Evolutionary conservation across 2,329 filamentous ascomycete genomes (phyloP), one percentile per base, ranked within the genome.

Genomic region (Cercospora sp.): DNA sequence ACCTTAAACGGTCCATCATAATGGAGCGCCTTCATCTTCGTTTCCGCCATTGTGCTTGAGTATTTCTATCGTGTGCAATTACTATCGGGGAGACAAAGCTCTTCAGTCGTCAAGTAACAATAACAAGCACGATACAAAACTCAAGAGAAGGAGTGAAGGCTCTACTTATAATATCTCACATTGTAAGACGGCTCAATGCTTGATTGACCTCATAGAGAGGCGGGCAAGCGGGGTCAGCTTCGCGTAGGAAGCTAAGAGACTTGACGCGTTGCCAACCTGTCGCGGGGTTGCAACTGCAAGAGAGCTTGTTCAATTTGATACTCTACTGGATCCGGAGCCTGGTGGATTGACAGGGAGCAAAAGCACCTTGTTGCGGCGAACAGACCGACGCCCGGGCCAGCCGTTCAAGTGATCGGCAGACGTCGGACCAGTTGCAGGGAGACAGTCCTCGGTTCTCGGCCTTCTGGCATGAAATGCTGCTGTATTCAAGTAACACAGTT

Each of bases 1-100:
- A 90, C 69, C 76, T 85, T 83, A 79, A 85, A 87, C 0, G 87
- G 85, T 1, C 87, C 87, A 55, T 87, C 84, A 72, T 89, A 89
- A 74, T 88, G 87, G 65, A 89, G 82, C 10, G 87, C 87, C 78
- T 88, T 88, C 87, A 89, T 89, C 61, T 73, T 75, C 40, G 51
- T 65, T 55, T 67, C 61, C 37, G 66, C 32, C 66, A 67, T 67
- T 21, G 30, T 55, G 40, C 16, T 18, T 3, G 28, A 57, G 18
- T 21, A 21, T 21, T 21, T 21, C 18, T 24, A 24, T 13, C 6
- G 10, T 28, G 12, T 30, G 12, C 51, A 57, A 32, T 21, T 21
- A 21, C 18, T 21, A 21, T 21, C 18, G 18, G 18, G 18, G 18
- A 21, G 18, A 21, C 18, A 21, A 21, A 21, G 18, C 18, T 21